Conservation (phyloP, 1,284 basidiomycete species). For the Puccinia novopanici region DNA sequence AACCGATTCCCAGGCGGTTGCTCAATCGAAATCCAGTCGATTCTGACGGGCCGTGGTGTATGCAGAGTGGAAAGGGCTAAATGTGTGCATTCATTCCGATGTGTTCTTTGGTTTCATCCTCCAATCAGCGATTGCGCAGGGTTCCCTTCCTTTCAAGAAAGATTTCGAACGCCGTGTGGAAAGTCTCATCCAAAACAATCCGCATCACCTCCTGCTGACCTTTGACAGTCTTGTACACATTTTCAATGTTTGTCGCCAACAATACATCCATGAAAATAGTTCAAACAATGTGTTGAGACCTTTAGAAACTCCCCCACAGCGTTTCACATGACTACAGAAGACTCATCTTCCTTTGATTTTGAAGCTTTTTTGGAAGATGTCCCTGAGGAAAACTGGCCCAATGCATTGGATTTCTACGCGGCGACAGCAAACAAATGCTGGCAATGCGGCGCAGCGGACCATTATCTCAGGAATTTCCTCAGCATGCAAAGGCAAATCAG, state of each 20-base stretch:
- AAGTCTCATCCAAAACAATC: background rate
- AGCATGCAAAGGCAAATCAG: background rate
- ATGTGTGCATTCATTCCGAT: background rate
- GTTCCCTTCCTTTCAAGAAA: no score
- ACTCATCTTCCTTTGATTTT: no score
- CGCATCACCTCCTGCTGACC: background rate
- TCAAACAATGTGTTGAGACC: background rate
- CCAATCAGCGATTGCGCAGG: background rate
- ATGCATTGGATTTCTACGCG: background rate
- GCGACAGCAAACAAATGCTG: background rate
- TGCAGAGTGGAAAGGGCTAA: background rate
- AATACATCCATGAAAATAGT: background rate
- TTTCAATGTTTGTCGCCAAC: no score
- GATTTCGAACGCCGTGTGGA: background rate
- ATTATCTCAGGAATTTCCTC: background rate
- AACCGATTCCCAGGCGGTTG: no score
- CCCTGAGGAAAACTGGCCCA: background rate
- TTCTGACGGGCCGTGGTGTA: no score
- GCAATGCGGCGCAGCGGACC: background rate
- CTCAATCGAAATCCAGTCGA: no score
- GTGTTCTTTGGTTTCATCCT: background rate
- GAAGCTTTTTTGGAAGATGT: background rate
- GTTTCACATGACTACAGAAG: no score
- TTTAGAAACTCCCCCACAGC: no score
- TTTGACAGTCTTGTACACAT: background rate